Evolutionary conservation across 2,329 filamentous ascomycete genomes (phyloP).

Genomic region (Diaporthe caulivora): DNA sequence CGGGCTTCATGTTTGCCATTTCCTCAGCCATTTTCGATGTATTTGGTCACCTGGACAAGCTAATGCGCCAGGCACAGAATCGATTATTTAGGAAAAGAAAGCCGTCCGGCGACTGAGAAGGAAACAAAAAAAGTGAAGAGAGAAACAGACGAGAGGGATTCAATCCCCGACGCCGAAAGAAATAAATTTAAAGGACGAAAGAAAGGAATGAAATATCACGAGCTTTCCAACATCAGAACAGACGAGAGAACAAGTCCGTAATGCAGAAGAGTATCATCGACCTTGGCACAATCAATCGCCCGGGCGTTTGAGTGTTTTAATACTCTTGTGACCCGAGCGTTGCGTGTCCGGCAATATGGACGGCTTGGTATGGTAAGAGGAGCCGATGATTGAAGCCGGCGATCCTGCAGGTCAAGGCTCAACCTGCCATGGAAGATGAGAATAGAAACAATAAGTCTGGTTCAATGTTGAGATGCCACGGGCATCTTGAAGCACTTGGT

Average conservation of each 20-base stretch:
- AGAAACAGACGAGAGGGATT: constrained; percentile 37
- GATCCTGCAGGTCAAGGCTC: constrained; percentile 36
- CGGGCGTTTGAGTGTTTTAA: constrained; percentile 30
- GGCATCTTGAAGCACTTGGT: constrained; percentile 32
- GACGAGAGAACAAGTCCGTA: constrained; percentile 18
- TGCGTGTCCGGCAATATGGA: constrained; percentile 13
- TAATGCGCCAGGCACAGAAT: constrained; percentile 18
- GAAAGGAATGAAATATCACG: constrained; percentile 37
- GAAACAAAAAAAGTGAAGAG: constrained; percentile 35
- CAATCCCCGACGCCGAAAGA: constrained; percentile 33
- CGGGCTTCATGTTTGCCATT: constrained; percentile 51
- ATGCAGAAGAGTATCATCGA: constrained; percentile 20
- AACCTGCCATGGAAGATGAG: constrained; percentile 28
- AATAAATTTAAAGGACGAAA: constrained; percentile 40
- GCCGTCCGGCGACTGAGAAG: constrained; percentile 35
- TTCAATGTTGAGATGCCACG: constrained; percentile 35
- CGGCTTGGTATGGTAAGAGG: constrained; percentile 29
- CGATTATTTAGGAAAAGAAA: constrained; percentile 2
- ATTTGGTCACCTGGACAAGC: constrained; percentile 16
- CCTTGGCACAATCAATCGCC: constrained; percentile 26
- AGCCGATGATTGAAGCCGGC: constrained; percentile 33
- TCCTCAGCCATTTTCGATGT: constrained; percentile 34
- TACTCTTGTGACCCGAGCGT: constrained; percentile 13
- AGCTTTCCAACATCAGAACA: constrained; percentile 29
- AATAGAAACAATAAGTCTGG: constrained; percentile 33